These are phyloP conservation scores for Colletotrichum siamense DNA, from an alignment of 2,329 filamentous ascomycete species.

Conservation along the genomic window DNA sequence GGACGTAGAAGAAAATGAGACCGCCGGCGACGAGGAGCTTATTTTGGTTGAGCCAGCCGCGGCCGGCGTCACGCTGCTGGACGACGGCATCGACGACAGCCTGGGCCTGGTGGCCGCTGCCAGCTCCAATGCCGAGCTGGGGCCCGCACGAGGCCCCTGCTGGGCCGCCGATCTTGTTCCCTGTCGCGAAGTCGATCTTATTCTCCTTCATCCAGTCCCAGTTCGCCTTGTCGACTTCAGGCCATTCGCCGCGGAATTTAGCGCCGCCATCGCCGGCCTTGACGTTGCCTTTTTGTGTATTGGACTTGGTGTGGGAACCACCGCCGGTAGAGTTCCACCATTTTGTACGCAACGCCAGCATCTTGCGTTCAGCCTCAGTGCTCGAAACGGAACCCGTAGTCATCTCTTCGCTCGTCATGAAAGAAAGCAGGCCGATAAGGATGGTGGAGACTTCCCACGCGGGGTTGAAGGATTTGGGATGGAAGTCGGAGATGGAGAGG, in stretches of 20 bases:
- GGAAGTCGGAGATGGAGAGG: slow-evolving; percentile 96
- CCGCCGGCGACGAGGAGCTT: slow-evolving; percentile 76
- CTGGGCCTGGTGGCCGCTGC: slow-evolving; percentile 69
- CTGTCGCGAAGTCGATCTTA: slow-evolving; percentile 79
- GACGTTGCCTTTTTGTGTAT: slow-evolving; percentile 74
- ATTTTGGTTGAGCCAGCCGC: slow-evolving; percentile 82
- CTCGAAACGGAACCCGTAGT: slow-evolving; percentile 89
- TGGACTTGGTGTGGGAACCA: slow-evolving; percentile 68
- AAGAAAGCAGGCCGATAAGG: slow-evolving; percentile 88
- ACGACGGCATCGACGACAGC: slow-evolving; percentile 78
- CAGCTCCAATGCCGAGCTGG: slow-evolving; percentile 62
- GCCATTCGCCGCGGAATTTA: slow-evolving; percentile 90
- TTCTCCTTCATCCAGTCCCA: slow-evolving; percentile 89
- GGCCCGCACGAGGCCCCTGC: slow-evolving; percentile 51
- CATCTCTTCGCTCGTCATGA: slow-evolving; percentile 99
- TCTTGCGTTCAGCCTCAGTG: slow-evolving; percentile 76
- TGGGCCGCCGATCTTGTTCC: slow-evolving; percentile 62
- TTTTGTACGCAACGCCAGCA: slow-evolving; percentile 76
- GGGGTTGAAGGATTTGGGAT: slow-evolving; percentile 97
- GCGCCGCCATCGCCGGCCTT: slow-evolving; percentile 91
- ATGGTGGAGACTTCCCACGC: slow-evolving; percentile 99
- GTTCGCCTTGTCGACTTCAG: slow-evolving; percentile 87
- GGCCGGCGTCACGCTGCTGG: slow-evolving; percentile 79
- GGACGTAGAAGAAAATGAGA: slow-evolving; percentile 80
- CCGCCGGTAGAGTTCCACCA: slow-evolving; percentile 99